phyloP scores from a whole-genome alignment of 1,284 basidiomycete genomes.

The Rhodotorula sp. region DNA sequence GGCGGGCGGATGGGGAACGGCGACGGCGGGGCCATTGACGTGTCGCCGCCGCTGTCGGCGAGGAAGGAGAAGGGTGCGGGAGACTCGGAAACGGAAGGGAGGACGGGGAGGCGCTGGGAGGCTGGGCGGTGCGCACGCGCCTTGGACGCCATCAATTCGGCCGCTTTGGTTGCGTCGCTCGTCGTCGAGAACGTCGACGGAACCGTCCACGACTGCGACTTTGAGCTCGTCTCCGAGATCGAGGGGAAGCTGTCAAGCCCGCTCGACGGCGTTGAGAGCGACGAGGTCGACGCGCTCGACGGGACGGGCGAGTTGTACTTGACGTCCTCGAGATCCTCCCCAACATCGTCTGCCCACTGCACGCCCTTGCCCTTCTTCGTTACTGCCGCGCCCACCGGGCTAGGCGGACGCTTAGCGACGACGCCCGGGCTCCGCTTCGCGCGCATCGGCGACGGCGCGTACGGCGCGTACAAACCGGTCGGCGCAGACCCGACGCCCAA shows the following conservation, averaged over 20 bases:
- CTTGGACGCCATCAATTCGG: slow-evolving; percentile 36
- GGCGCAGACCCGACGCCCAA: slow-evolving; percentile 29
- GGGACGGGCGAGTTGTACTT: slow-evolving; percentile 33
- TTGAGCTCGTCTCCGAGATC: slow-evolving; percentile 15
- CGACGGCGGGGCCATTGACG: neutral
- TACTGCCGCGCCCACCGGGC: neutral
- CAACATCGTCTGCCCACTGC: slow-evolving; percentile 41
- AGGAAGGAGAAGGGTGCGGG: slow-evolving; percentile 29
- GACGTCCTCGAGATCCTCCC: slow-evolving; percentile 40
- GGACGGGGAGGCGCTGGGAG: slow-evolving; percentile 1
- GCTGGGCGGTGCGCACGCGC: slow-evolving; percentile 2
- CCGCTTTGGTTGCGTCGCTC: slow-evolving; percentile 24
- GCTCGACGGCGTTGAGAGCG: neutral
- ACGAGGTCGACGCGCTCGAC: neutral
- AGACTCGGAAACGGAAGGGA: slow-evolving; percentile 22
- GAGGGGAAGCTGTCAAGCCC: slow-evolving; percentile 13
- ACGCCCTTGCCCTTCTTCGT: slow-evolving; percentile 39
- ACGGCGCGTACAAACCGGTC: slow-evolving; percentile 8
- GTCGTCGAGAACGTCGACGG: slow-evolving; percentile 13
- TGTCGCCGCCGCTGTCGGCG: slow-evolving; percentile 8
- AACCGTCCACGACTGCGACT: slow-evolving; percentile 22
- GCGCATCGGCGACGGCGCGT: slow-evolving; percentile 10
- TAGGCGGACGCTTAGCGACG: neutral
- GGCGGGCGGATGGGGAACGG: slow-evolving; percentile 9
- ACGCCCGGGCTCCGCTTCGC: slow-evolving; percentile 14